Evolutionary conservation across 2,329 filamentous ascomycete species (phyloP), one percentile per base, ranked within the genome.

Genomic region (Cercospora beticola): DNA sequence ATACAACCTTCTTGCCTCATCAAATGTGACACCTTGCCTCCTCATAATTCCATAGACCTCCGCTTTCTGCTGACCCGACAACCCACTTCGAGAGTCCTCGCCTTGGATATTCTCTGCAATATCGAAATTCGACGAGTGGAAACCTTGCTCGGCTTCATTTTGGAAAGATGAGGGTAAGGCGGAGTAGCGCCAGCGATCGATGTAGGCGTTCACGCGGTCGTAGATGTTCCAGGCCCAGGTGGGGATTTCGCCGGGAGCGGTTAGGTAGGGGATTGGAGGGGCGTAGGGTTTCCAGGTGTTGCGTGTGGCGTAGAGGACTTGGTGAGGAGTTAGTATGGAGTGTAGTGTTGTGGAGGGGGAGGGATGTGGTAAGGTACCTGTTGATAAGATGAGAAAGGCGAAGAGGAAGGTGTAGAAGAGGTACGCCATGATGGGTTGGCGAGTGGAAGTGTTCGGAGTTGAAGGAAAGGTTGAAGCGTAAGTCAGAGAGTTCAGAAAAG

Each of bases 21-120:
- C 94, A 78, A 99, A 99, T 69, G 86, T 87, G 72, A 98, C 87
- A 68, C 89, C 86, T 72, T 89, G 86, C 78, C 86, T 89, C 86
- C 93, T 94, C 95, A 99, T 99, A 74, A 99, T 94, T 74, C 87
- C 87, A 76, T 93, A 86, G 52, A 99, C 89, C 80, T 97, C 92
- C 46, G 85, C 82, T 84, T 98, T 98, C 66, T 88, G 91, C 59
- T 83, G 84, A 72, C 91, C 89, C 78, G 98, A 94, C 18, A 99
- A 85, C 0, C 95, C 95, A 0, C n/a, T n/a, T n/a, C n/a, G n/a
- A n/a, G 85, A 84, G 79, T 99, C 95, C 62, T 91, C 92, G 12
- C 86, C 87, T 67, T 90, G 89, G 36, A 99, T 84, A 78, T 99
- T 99, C 71, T 86, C 87, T 9, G 85, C 83, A 28, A 99, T 86